These are phyloP conservation scores for Candida sp. DNA, from an alignment of 1,139 yeast species.

Conservation along the genomic window DNA sequence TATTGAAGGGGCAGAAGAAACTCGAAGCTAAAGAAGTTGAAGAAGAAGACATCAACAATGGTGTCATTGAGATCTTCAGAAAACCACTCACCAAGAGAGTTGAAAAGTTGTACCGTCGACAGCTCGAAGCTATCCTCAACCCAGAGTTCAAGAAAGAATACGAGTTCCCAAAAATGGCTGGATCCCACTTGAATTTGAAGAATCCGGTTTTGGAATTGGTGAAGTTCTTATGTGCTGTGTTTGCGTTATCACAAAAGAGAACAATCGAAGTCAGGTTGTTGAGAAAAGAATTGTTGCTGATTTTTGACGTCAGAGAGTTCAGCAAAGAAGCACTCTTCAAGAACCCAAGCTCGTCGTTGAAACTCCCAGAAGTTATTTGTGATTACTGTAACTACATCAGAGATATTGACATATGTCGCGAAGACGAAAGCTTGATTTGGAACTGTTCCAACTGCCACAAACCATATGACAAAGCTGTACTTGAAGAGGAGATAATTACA, in stretches of 20 bases:
- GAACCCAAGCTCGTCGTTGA: slow-evolving; percentile 76
- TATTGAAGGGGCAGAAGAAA: slow-evolving; percentile 48
- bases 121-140: slow-evolving; percentile 73
- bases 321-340: slow-evolving; percentile 75
- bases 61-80: slow-evolving; percentile 57
- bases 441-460: slow-evolving; percentile 71
- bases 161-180: slow-evolving; percentile 74
- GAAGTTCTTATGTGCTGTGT: slow-evolving; percentile 75
- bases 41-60: slow-evolving; percentile 33
- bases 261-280: slow-evolving; percentile 75
- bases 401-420: slow-evolving; percentile 86
- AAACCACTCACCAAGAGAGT: slow-evolving; percentile 71
- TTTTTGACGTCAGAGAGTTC: slow-evolving; percentile 86
- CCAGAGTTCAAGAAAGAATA: slow-evolving; percentile 69
- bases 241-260: slow-evolving; percentile 66
- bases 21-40: slow-evolving; percentile 33
- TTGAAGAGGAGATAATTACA: slow-evolving; percentile 81
- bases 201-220: slow-evolving; percentile 85
- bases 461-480: slow-evolving; percentile 63
- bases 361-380: slow-evolving; percentile 74
- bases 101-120: slow-evolving; percentile 65
- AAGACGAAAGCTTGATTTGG: slow-evolving; percentile 58
- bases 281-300: slow-evolving; percentile 71
- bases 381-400: slow-evolving; percentile 75
- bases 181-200: slow-evolving; percentile 60